These are phyloP conservation scores for Mallotus nudiflorus DNA, from an alignment of 345 rosid genomes.

Conservation along the genomic window DNA sequence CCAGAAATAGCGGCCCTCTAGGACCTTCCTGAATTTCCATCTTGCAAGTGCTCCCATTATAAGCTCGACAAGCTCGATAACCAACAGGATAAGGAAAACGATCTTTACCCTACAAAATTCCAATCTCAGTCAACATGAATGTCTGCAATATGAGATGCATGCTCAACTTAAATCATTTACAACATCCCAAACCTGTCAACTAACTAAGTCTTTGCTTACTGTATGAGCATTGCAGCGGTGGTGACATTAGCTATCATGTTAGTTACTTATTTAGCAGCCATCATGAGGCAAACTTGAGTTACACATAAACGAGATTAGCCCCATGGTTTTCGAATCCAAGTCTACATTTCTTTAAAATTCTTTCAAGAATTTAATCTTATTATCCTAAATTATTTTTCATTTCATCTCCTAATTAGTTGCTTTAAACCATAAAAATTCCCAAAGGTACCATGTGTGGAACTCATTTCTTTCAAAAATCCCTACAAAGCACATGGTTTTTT, in stretches of 20 bases:
- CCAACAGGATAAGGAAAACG: slow-evolving; percentile 95
- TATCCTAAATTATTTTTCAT: not conserved
- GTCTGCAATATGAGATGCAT: not conserved
- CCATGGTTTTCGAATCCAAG: not conserved
- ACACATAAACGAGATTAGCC: too few species aligned
- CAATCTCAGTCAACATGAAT: not conserved
- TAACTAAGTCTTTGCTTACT: not conserved
- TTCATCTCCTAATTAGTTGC: not conserved
- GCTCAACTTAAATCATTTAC: not conserved
- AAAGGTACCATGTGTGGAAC: not conserved
- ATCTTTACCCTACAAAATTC: slow-evolving; percentile 67
- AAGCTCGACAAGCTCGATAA: slow-evolving; percentile 65
- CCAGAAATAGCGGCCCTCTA: slow-evolving; percentile 83
- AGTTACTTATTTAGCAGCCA: too few species aligned
- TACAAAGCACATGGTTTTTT: too few species aligned
- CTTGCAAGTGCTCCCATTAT: slow-evolving; percentile 52
- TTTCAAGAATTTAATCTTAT: too few species aligned
- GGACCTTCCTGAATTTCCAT: slow-evolving; percentile 76
- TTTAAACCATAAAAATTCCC: not conserved
- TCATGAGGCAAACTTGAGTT: too few species aligned
- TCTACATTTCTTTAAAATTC: not conserved
- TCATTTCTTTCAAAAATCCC: too few species aligned
- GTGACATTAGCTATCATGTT: not conserved
- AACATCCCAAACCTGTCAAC: not conserved
- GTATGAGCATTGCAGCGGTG: not conserved